phyloP scores from a whole-genome alignment of 129 eudicot species.

The Glebionis coronaria region DNA sequence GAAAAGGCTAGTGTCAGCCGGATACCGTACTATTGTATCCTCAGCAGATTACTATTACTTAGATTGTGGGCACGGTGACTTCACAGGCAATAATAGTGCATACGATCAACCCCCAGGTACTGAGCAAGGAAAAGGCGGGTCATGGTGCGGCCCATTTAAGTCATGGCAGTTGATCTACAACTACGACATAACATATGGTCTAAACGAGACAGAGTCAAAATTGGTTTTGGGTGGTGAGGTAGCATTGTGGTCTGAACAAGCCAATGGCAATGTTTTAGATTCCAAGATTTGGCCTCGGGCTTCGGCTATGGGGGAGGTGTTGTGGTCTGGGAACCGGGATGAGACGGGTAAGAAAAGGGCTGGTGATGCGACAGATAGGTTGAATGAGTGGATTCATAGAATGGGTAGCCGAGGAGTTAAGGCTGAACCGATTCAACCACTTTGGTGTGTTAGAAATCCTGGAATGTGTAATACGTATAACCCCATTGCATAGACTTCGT shows the following conservation, averaged over 20 bases:
- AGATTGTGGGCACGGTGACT: conserved; percentile 93
- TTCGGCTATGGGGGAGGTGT: conserved; percentile 68
- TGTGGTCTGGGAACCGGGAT: conserved; percentile 90
- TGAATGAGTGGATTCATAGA: conserved; percentile 78
- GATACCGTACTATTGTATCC: conserved; percentile 81
- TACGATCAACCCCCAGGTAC: conserved; percentile 51
- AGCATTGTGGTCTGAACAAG: conserved; percentile 93
- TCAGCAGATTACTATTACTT: conserved; percentile 71
- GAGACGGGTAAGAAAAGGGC: conserved; percentile 66
- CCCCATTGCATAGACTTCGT: conserved; percentile 4
- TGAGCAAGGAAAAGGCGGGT: conserved; percentile 59
- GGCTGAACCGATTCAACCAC: conserved; percentile 92
- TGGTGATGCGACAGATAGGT: conserved; percentile 82
- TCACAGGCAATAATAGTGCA: conserved; percentile 60
- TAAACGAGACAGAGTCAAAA: conserved; percentile 51
- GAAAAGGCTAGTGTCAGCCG: conserved; percentile 60
- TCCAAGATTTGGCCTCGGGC: conserved; percentile 79
- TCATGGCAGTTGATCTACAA: conserved; percentile 85
- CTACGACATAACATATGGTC: conserved; percentile 71
- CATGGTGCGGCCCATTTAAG: conserved; percentile 95
- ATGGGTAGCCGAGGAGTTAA: conserved; percentile 80
- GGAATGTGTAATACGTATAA: conserved; percentile 82
- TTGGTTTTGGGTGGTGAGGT: conserved; percentile 95
- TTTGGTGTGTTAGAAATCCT: conserved; percentile 86
- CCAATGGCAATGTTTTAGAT: conserved; percentile 69